Evolutionary conservation across 2,329 filamentous ascomycete genomes (phyloP), one percentile per base, ranked within the genome.

Genomic region (Chaetomiaceae sp.): DNA sequence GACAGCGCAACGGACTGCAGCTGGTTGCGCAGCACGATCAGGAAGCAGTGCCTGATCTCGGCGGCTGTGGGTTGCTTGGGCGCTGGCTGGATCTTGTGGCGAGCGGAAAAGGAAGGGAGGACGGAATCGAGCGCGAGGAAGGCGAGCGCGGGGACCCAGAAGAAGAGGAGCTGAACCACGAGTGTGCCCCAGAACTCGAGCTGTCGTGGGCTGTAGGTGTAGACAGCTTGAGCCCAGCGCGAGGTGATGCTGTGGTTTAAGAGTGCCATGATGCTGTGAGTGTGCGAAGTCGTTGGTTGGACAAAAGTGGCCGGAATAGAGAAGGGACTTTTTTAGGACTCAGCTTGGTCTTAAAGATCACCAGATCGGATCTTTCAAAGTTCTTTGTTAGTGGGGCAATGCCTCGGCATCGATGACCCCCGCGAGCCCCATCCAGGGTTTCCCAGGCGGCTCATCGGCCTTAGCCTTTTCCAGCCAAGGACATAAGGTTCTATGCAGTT

Each of bases 11-110:
- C 58, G 12, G 70, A 62, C 20, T 74, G 55, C 37, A 66, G 34
- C 45, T 76, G 73, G 60, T 78, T 78, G 44, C 67, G 67, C 2
- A 69, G 48, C 4, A 75, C 70, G 14, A 78, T 59, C 26, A 46
- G 14, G 30, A 68, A 54, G 45, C 74, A 75, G 51, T 69, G 64
- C 2, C 56, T 32, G 19, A 76, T 65, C n/a, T 78, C 71, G 3
- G 56, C 51, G 1, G 57, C 33, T 1, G 67, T 71, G 1, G 75
- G 74, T 53, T 76, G 74, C 40, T 70, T 72, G 1, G 69, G 68
- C 0, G 69, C 65, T 0, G 73, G 72, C 51, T 79, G 76, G 47
- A 78, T 70, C 56, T 78, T 79, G 64, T 79, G 75, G 4, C 63
- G 65, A 7, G 63, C 62, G 0, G 74, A 72, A 53, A 76, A 78